phyloP scores from a whole-genome alignment of 2,329 filamentous ascomycete genomes.

The Fragosphaeria purpurea region DNA sequence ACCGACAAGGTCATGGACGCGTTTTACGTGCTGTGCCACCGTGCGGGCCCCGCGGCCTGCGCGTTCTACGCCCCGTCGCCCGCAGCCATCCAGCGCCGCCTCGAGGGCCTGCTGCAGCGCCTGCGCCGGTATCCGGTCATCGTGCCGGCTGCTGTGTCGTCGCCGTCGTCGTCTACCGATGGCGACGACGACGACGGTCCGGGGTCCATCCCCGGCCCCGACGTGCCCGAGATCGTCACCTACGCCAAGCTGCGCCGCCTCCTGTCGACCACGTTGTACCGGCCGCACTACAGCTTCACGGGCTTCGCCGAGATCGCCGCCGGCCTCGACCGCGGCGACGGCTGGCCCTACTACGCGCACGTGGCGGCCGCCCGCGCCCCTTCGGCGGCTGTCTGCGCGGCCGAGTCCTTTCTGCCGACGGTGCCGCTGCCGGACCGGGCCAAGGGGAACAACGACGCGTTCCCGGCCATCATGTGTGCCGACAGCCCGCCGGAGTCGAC shows the following conservation, averaged over 20 bases:
- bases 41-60: slow-evolving; percentile 38
- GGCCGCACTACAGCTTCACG: slow-evolving; percentile 31
- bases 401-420: slow-evolving; percentile 21
- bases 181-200: too few relatives aligned
- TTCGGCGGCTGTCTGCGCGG: slow-evolving; percentile 20
- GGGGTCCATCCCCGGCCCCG: slow-evolving; percentile 23
- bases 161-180: too few relatives aligned
- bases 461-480: slow-evolving; percentile 36
- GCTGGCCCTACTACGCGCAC: slow-evolving; percentile 31
- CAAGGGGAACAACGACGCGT: slow-evolving; percentile 30
- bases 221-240: slow-evolving; percentile 38
- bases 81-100: slow-evolving; percentile 26
- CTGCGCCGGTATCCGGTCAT: slow-evolving; percentile 35
- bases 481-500: slow-evolving; percentile 25
- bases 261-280: slow-evolving; percentile 33
- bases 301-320: slow-evolving; percentile 33
- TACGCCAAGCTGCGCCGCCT: slow-evolving; percentile 37
- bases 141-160: too few relatives aligned
- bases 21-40: slow-evolving; percentile 45
- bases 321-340: slow-evolving; percentile 34
- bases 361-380: slow-evolving; percentile 10
- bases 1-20: slow-evolving; percentile 42
- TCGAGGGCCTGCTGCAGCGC: slow-evolving; percentile 28
- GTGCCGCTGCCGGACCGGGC: slow-evolving; percentile 20
- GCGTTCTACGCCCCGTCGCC: slow-evolving; percentile 30